Conservation (phyloP, 2,329 filamentous ascomycete genomes). For the Aureobasidium melanogenum region DNA sequence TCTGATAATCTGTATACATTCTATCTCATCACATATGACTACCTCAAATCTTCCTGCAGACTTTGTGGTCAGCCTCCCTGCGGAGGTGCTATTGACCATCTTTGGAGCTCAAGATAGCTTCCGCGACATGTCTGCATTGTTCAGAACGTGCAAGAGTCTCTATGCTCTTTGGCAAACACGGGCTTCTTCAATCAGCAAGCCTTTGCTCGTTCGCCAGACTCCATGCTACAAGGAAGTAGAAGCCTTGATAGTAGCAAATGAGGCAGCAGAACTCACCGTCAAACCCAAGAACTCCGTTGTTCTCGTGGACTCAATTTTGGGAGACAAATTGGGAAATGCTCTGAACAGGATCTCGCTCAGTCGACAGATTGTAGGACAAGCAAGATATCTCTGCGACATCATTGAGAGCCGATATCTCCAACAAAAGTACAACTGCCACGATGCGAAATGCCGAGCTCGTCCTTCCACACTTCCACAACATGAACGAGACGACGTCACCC, state of each 20-base stretch:
- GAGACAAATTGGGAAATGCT: neutral
- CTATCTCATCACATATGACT: neutral
- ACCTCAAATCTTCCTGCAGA: neutral
- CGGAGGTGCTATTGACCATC: neutral
- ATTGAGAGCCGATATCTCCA: constrained; percentile 2
- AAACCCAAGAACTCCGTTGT: neutral
- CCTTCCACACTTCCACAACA: neutral
- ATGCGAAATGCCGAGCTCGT: constrained; percentile 7
- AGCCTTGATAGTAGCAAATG: neutral
- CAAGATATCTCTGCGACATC: constrained; percentile 1
- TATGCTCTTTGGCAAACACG: neutral
- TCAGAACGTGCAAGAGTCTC: neutral
- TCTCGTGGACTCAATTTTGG: neutral
- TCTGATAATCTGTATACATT: neutral
- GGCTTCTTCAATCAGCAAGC: neutral
- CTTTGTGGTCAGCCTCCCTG: neutral
- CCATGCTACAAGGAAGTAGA: neutral
- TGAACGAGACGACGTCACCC: neutral
- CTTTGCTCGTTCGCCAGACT: neutral
- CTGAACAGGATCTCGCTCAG: neutral
- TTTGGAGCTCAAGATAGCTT: constrained; percentile 9
- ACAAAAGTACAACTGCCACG: constrained; percentile 3
- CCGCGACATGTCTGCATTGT: neutral
- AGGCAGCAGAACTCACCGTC: neutral
- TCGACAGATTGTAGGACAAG: neutral